These are phyloP conservation scores for Medicago truncatula DNA, from an alignment of 306 rosid genomes.

Conservation along the genomic window DNA sequence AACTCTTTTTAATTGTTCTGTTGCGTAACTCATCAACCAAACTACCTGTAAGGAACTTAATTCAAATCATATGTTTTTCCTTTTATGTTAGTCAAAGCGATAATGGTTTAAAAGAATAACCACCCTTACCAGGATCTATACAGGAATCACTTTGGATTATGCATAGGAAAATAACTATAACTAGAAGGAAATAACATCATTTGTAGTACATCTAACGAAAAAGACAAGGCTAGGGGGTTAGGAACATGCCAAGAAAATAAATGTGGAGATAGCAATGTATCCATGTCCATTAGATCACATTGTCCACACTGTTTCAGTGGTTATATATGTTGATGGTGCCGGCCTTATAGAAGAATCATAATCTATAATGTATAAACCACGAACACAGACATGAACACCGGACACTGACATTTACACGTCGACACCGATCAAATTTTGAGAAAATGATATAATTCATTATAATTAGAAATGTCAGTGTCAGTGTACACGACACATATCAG, in stretches of 20 bases:
- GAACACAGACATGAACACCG: too few species aligned
- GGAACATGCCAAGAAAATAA: constrained; percentile 17
- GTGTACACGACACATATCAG: too few species aligned
- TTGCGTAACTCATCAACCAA: background rate
- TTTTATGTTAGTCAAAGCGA: constrained; percentile 22
- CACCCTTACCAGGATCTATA: constrained; percentile 28
- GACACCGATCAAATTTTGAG: too few species aligned
- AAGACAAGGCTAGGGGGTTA: constrained; percentile 2
- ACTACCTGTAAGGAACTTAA: too few species aligned
- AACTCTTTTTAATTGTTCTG: too few species aligned
- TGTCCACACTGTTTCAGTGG: background rate
- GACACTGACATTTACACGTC: too few species aligned
- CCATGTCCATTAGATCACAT: background rate
- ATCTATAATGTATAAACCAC: too few species aligned
- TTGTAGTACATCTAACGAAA: background rate
- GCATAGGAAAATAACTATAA: background rate
- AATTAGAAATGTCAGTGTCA: too few species aligned
- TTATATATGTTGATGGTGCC: too few species aligned
- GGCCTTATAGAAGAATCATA: too few species aligned
- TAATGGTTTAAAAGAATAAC: constrained; percentile 49
- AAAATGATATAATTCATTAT: too few species aligned
- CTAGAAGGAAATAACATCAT: background rate
- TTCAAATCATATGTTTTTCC: background rate
- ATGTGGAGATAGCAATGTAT: constrained; percentile 7
- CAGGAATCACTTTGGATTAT: constrained; percentile 24